Evolutionary conservation across 2,329 filamentous ascomycete genomes (phyloP).

Genomic region (Cercospora canescens): DNA sequence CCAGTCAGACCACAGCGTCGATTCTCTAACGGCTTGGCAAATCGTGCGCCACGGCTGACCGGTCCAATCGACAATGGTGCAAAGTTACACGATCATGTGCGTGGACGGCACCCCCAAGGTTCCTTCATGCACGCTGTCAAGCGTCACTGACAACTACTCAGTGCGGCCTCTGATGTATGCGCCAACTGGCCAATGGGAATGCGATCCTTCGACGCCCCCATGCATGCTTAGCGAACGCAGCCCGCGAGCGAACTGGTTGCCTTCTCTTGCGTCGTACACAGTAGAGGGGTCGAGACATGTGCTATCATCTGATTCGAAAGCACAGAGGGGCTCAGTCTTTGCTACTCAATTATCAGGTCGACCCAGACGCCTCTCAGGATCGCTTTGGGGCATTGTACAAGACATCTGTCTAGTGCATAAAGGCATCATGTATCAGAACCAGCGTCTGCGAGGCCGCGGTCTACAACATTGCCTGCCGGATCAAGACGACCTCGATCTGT

Average conservation of each 20-base stretch:
- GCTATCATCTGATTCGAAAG: background rate
- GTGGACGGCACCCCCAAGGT: background rate
- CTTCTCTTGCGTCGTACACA: slow-evolving; percentile 10
- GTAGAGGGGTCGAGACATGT: background rate
- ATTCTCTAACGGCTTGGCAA: background rate
- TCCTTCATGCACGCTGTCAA: slow-evolving; percentile 7
- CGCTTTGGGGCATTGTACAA: background rate
- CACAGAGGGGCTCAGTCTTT: background rate
- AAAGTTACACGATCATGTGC: background rate
- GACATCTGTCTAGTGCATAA: background rate
- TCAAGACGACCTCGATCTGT: slow-evolving; percentile 7
- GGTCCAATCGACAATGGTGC: background rate
- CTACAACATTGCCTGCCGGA: background rate
- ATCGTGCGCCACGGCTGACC: background rate
- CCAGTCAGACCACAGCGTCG: background rate
- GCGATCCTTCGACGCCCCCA: background rate
- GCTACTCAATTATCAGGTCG: background rate
- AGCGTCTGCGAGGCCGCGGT: background rate
- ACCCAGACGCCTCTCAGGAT: background rate
- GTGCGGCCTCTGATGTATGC: slow-evolving; percentile 8
- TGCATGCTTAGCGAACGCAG: slow-evolving; percentile 15
- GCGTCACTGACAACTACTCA: slow-evolving; percentile 16
- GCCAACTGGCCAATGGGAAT: slow-evolving; percentile 9
- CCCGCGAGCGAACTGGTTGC: slow-evolving; percentile 10
- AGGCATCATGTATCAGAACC: background rate